A percentile compares a stretch with the other conserved stretches of the same genome.
Evolutionary conservation across 768 basidiomycete genomes (phyloP).

Genomic region (Collybia mongolica): DNA sequence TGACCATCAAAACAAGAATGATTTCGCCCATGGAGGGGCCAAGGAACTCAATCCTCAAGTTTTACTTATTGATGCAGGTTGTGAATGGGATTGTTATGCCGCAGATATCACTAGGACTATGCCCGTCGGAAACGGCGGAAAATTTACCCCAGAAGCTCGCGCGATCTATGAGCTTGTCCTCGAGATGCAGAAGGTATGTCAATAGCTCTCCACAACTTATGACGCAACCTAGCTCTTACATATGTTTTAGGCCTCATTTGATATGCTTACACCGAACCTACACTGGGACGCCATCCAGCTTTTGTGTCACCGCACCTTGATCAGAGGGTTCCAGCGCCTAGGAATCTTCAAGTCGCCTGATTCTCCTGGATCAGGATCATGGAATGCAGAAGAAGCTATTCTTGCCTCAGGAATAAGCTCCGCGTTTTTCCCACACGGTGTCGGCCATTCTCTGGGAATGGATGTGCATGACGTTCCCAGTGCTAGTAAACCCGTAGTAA

Average conservation of each 20-base stretch:
- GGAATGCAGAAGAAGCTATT: conserved; percentile 67
- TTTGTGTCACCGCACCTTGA: conserved; percentile 78
- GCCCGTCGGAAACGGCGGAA: conserved; percentile 93
- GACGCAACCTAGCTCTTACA: not conserved
- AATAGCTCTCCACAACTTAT: conserved; percentile 7
- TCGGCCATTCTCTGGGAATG: conserved; percentile 88
- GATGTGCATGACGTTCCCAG: conserved; percentile 93
- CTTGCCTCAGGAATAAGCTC: conserved; percentile 73
- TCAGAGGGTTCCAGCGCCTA: conserved; percentile 76
- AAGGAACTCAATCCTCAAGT: conserved; percentile 62
- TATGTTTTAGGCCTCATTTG: conserved; percentile 52
- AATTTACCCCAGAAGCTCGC: conserved; percentile 77
- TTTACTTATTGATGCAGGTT: conserved; percentile 91
- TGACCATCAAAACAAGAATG: conserved; percentile 53
- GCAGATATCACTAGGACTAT: conserved; percentile 74
- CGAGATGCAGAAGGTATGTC: conserved; percentile 80
- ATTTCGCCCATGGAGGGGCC: conserved; percentile 38
- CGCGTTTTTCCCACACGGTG: conserved; percentile 94
- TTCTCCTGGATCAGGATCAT: conserved; percentile 46
- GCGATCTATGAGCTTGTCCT: conserved; percentile 87
- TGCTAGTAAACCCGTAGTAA: conserved; percentile 70
- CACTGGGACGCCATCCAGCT: conserved; percentile 92
- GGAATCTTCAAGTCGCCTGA: conserved; percentile 77
- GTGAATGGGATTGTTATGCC: conserved; percentile 68
- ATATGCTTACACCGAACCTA: conserved; percentile 66